Conservation (phyloP, 2,329 filamentous ascomycete genomes). For the Scedosporium minutisporum region DNA sequence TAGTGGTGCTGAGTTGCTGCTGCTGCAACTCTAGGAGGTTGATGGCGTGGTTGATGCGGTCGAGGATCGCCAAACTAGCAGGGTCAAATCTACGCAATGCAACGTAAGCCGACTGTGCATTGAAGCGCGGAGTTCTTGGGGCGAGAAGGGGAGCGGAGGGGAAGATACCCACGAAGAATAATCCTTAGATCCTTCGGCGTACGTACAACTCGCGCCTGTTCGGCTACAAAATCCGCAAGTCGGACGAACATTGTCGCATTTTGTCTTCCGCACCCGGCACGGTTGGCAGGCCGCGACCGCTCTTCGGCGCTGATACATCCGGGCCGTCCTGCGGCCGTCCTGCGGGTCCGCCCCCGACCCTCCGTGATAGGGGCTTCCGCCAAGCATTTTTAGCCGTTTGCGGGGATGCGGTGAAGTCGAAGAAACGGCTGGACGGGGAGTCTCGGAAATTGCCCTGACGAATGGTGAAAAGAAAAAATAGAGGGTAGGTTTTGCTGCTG, state of each 20-base stretch:
- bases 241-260: constrained; percentile 4
- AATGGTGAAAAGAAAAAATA: no score
- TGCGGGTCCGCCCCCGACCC: neutral
- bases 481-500: no score
- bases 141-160: no score
- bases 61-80: constrained; percentile 18
- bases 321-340: neutral
- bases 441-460: no score
- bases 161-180: constrained; percentile 8
- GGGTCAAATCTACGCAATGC: constrained; percentile 10
- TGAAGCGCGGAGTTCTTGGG: neutral
- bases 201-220: neutral
- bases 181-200: constrained; percentile 7
- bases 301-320: constrained; percentile 1
- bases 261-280: constrained; percentile 2
- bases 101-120: neutral
- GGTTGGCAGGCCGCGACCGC: neutral
- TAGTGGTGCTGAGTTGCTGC: neutral
- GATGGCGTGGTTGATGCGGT: constrained; percentile 17
- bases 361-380: neutral
- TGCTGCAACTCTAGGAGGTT: constrained; percentile 12
- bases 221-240: constrained; percentile 1
- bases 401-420: no score
- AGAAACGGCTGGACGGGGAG: no score
- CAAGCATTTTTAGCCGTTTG: no score